Evolutionary conservation across 169 alveolate species (phyloP), one percentile per base, ranked within the genome.

Genomic region (Plasmodium reichenowi): DNA sequence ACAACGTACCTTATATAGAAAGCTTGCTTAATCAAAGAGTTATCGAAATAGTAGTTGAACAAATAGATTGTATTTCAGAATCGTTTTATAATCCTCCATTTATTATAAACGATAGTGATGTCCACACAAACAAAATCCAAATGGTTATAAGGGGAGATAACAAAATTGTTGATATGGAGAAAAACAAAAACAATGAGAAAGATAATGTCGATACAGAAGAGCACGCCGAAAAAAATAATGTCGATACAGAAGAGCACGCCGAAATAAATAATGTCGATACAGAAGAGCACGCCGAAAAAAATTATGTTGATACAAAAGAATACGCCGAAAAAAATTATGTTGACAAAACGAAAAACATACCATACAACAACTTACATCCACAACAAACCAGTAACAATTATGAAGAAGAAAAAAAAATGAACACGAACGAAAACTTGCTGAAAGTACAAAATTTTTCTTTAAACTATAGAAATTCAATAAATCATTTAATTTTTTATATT

Each of bases 21-120:
- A 76, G 88, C 58, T n/a, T 76, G 3, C 24, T 26, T 3, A 76
- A 76, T 63, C 76, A 76, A 22, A 62, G 48, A 15, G 8, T 71
- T 20, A 20, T 76, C 20, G 88, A 76, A 56, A 29, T 76, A 3
- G 50, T 63, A 12, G 59, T 76, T 7, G 9, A 15, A 7, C 24
- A 32, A 24, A 43, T 76, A n/a, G 38, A 6, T 6, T 48, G 75
- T 48, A 12, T 76, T 5, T 62, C 88, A 1, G 88, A 76, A 64
- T 50, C 88, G 10, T 76, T 63, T 64, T 67, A 20, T 10, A 45
- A 24, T 26, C 48, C 47, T 3, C 88, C 88, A 5, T 1, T 76
- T 12, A 17, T 22, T 1, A 52, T 66, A 32, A 76, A 64, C 38
- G 88, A 76, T 50, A 56, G 45, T 56, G 47, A 59, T 22, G 10